Evolutionary conservation across 106 monocot species (phyloP), one percentile per base, ranked within the genome.

Genomic region (Acanthochlamys bracteata): DNA sequence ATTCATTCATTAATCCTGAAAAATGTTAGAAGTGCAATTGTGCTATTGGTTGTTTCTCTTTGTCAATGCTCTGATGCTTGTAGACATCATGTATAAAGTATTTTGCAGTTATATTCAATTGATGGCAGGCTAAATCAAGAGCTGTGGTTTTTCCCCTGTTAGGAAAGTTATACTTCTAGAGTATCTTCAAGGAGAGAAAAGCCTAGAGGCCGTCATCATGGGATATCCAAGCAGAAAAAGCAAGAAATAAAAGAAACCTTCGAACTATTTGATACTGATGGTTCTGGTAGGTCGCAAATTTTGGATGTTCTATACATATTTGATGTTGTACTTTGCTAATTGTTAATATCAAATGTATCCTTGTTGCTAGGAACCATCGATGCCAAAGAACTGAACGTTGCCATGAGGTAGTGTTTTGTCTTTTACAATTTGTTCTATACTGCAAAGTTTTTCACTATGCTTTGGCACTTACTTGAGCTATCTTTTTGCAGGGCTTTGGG

Each of bases 211-310:
- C 78, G 77, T 53, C 69, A 64, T 57, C 82, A 69, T 73, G 88
- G 80, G 42, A 57, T 89, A 65, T 69, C 72, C 42, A 55, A 79
- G 27, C 80, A 91, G 23, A 96, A 88, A 74, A 83, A 27, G 61
- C 79, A 85, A 71, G 96, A 96, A 78, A 96, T 96, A 56, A 88
- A 78, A 58, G 96, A 96, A 83, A 87, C 90, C 40, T 96, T 96
- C 76, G 90, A 96, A 9, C 80, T 96, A 49, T 96, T 91, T 75
- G 96, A 96, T 77, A 84, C 85, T 61, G 96, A 96, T 81, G 80
- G 81, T 49, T 96, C 96, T 71, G 96, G 96, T 96, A 86, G 71
- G 61, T 59, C 14, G 60, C 41, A 13, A 15, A 27, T 24, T 57
- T 53, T 11, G 25, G 33, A 68, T 71, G 20, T 60, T 26, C 26